These are phyloP conservation scores for Paecilomyces formosus DNA, from an alignment of 2,329 filamentous ascomycete genomes.

Conservation along the genomic window DNA sequence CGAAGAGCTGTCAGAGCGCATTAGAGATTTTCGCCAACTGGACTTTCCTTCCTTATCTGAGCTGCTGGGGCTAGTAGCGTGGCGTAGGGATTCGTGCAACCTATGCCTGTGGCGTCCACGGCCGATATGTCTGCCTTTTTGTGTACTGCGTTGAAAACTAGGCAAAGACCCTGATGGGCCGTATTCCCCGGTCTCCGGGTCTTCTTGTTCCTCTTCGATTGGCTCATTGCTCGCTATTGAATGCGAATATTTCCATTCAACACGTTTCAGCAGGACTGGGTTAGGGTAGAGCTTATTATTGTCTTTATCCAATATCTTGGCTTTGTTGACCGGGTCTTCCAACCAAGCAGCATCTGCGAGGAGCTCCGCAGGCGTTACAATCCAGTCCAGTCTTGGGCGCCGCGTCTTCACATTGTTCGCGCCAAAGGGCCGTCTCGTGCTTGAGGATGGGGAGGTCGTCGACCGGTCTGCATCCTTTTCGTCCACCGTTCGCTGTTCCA, in stretches of 20 bases:
- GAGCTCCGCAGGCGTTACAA: conserved; percentile 72
- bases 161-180: conserved; percentile 23
- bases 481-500: conserved; percentile 7
- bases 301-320: conserved; percentile 69
- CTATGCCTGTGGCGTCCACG: conserved; percentile 56
- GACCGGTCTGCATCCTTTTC: conserved; percentile 18
- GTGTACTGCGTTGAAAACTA: conserved; percentile 29
- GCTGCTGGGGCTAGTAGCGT: conserved; percentile 47
- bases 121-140: conserved; percentile 37
- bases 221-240: background rate
- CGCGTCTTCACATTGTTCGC: conserved; percentile 51
- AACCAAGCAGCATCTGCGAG: conserved; percentile 88
- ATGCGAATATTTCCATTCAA: conserved; percentile 11
- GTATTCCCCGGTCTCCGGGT: conserved; percentile 9
- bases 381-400: conserved; percentile 77
- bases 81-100: conserved; percentile 50
- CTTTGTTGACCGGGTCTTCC: conserved; percentile 73
- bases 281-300: conserved; percentile 60
- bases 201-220: conserved; percentile 6
- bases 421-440: conserved; percentile 34
- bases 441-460: conserved; percentile 28
- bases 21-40: conserved; percentile 47
- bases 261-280: conserved; percentile 17
- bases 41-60: conserved; percentile 44
- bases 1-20: conserved; percentile 46